Evolutionary conservation across 768 basidiomycete genomes (phyloP).

Genomic region (Rhizopogon rudus): DNA sequence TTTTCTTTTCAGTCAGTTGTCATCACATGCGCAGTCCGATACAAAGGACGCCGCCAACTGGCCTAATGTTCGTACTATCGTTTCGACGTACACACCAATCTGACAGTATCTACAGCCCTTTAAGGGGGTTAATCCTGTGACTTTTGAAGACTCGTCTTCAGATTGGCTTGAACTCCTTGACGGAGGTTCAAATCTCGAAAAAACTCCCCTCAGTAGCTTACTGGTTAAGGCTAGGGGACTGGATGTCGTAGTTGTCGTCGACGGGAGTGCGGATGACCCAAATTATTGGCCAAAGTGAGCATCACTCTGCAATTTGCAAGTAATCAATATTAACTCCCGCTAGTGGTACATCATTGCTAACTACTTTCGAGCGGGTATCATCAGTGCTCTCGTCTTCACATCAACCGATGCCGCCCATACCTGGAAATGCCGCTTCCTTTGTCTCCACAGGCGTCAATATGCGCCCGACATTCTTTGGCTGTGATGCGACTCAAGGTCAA

Average conservation of each 20-base stretch:
- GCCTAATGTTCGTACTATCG: constrained; percentile 42
- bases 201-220: constrained; percentile 66
- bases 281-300: constrained; percentile 66
- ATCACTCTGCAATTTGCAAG: neutral
- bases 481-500: constrained; percentile 45
- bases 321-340: neutral
- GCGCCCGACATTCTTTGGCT: constrained; percentile 79
- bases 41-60: constrained; percentile 48
- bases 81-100: neutral
- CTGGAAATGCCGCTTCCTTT: constrained; percentile 46
- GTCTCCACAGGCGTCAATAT: constrained; percentile 55
- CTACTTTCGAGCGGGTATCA: constrained; percentile 39
- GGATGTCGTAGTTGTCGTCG: constrained; percentile 75
- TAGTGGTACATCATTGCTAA: constrained; percentile 51
- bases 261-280: constrained; percentile 55
- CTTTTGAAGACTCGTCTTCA: constrained; percentile 50
- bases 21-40: constrained; percentile 46
- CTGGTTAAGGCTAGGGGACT: constrained; percentile 63
- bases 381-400: constrained; percentile 44
- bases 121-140: constrained; percentile 41
- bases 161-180: constrained; percentile 62
- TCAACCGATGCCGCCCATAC: constrained; percentile 62
- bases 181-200: constrained; percentile 65
- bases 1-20: constrained; percentile 44
- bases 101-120: constrained; percentile 33